Conservation (phyloP, 306 rosid species). For the Glycine tomentella region DNA sequence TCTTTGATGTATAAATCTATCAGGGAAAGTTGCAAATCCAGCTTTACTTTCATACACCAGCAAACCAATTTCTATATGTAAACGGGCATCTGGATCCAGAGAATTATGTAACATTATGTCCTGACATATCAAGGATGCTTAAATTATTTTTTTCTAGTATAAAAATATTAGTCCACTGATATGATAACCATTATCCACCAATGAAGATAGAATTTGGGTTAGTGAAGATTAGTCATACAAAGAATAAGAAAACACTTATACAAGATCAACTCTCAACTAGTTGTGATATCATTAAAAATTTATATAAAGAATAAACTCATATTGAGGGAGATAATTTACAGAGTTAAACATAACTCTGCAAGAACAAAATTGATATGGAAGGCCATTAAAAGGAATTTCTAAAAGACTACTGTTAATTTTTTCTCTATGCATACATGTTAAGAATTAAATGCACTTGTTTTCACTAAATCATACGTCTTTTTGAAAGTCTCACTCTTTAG, state of each 20-base stretch:
- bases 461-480: neutral
- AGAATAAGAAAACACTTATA: neutral
- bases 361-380: neutral
- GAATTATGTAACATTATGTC: no score
- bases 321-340: neutral
- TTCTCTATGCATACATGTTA: neutral
- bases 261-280: neutral
- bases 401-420: neutral
- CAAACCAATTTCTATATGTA: no score
- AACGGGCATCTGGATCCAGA: no score
- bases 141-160: no score
- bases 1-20: neutral
- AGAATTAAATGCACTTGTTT: conserved; percentile 24
- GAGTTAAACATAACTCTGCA: conserved; percentile 5
- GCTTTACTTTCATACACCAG: neutral
- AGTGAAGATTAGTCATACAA: neutral
- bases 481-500: neutral
- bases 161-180: no score
- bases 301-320: conserved; percentile 6
- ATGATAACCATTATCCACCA: no score
- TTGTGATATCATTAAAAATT: neutral
- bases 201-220: neutral
- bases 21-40: neutral
- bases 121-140: no score
- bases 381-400: neutral